Percentiles rank a stretch among this genome's conserved stretches.
Evolutionary conservation across 148 eudicot genomes (phyloP).

Genomic region (Hydrangea macrophylla): DNA sequence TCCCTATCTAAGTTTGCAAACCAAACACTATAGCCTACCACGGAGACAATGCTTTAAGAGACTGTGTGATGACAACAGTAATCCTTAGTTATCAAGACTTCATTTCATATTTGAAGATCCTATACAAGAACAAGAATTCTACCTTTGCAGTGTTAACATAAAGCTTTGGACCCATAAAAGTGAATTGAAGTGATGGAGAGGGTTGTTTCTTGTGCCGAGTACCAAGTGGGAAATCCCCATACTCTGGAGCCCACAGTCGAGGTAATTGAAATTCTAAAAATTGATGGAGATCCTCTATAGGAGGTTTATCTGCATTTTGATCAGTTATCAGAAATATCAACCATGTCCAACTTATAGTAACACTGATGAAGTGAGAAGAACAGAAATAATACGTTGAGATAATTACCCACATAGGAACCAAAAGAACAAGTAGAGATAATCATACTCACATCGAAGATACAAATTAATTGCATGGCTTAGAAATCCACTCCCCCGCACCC

Average conservation of each 20-base stretch:
- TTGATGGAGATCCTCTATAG: slow-evolving; percentile 75
- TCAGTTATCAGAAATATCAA: slow-evolving; percentile 13
- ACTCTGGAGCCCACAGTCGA: slow-evolving; percentile 96
- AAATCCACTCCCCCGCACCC: slow-evolving; percentile 90
- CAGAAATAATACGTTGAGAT: neutral
- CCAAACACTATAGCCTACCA: no score
- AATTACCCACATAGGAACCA: neutral
- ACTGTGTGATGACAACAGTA: no score
- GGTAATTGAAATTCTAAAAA: slow-evolving; percentile 92
- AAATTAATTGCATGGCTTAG: slow-evolving; percentile 94
- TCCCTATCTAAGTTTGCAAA: no score
- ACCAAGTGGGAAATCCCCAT: slow-evolving; percentile 80
- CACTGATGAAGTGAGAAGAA: neutral
- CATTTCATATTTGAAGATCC: no score
- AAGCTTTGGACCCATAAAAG: no score
- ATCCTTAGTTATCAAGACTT: no score
- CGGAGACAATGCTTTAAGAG: no score
- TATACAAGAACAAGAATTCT: no score
- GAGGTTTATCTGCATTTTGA: slow-evolving; percentile 91
- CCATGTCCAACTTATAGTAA: neutral
- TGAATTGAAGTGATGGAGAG: slow-evolving; percentile 68
- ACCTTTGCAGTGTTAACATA: slow-evolving; percentile 75
- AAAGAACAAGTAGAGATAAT: slow-evolving; percentile 9
- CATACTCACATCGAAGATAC: slow-evolving; percentile 84
- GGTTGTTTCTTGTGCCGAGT: slow-evolving; percentile 68